Conservation (phyloP, 1,139 yeast genomes). For the Protomyces arabidopsidicola region DNA sequence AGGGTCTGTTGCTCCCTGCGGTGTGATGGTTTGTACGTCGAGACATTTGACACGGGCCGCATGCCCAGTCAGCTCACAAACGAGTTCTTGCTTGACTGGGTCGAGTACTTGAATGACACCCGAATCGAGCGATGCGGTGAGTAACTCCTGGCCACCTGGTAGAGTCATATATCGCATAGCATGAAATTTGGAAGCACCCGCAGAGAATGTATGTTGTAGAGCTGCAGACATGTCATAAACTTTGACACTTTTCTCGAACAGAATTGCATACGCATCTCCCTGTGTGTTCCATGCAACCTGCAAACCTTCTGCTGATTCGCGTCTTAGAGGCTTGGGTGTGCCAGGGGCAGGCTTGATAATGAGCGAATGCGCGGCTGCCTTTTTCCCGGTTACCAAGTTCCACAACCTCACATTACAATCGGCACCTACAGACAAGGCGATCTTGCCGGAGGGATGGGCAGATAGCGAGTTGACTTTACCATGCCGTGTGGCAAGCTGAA, state of each 20-base stretch:
- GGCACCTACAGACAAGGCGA: conserved; percentile 81
- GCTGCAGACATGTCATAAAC: conserved; percentile 19
- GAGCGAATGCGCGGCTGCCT: conserved; percentile 71
- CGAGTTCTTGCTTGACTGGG: not conserved
- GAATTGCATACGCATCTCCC: conserved; percentile 23
- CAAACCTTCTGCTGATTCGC: conserved; percentile 12
- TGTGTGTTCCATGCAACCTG: conserved; percentile 16
- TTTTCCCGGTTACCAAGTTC: conserved; percentile 97
- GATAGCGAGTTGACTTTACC: conserved; percentile 75
- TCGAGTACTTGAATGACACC: conserved; percentile 10
- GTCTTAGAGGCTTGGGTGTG: not conserved
- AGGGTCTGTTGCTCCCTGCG: conserved; percentile 6
- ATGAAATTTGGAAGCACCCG: conserved; percentile 3
- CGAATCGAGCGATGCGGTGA: conserved; percentile 4
- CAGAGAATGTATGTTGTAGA: conserved; percentile 9
- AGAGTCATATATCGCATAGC: conserved; percentile 5
- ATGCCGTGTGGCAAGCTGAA: conserved; percentile 58
- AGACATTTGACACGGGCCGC: conserved; percentile 18
- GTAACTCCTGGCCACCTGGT: not conserved
- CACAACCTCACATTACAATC: conserved; percentile 82
- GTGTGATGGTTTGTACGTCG: not conserved
- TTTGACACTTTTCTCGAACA: conserved; percentile 8
- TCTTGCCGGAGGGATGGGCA: conserved; percentile 87
- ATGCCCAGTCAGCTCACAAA: conserved; percentile 11
- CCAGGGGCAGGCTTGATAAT: not conserved